These are phyloP conservation scores for Zanthoxylum bungeanum DNA, from an alignment of 345 rosid species.

Conservation along the genomic window DNA sequence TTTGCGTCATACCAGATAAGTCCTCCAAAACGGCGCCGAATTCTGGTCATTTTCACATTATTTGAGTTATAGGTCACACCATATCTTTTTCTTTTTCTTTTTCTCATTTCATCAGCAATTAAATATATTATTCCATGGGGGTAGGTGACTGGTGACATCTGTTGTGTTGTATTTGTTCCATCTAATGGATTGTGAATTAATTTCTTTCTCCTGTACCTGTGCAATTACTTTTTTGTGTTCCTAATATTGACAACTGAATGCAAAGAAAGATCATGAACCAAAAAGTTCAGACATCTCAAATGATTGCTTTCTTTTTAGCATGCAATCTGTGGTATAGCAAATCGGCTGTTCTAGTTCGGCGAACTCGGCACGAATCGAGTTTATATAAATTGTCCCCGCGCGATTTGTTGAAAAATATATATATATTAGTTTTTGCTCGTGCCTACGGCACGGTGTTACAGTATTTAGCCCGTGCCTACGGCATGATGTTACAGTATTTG, in stretches of 20 bases:
- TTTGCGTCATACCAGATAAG: neutral
- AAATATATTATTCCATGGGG: neutral
- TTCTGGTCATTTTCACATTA: neutral
- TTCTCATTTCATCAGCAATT: neutral
- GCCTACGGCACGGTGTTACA: too few species aligned
- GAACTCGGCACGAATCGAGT: too few species aligned
- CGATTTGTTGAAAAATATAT: too few species aligned
- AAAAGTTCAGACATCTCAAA: neutral
- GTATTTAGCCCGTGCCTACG: too few species aligned
- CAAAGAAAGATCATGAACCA: neutral
- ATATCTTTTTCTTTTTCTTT: neutral
- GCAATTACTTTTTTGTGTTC: neutral
- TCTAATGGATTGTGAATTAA: neutral
- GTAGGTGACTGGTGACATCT: neutral
- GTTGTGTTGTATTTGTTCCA: neutral
- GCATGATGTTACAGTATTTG: too few species aligned
- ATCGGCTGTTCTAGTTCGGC: too few species aligned
- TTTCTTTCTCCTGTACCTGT: neutral
- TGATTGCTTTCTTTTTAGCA: neutral
- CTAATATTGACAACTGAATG: neutral
- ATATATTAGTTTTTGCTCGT: too few species aligned
- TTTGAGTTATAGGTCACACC: neutral
- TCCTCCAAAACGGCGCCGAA: too few species aligned
- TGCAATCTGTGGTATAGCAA: too few species aligned
- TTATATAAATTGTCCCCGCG: too few species aligned